phyloP scores from a whole-genome alignment of 768 basidiomycete genomes.

The Boletus insuetus region DNA sequence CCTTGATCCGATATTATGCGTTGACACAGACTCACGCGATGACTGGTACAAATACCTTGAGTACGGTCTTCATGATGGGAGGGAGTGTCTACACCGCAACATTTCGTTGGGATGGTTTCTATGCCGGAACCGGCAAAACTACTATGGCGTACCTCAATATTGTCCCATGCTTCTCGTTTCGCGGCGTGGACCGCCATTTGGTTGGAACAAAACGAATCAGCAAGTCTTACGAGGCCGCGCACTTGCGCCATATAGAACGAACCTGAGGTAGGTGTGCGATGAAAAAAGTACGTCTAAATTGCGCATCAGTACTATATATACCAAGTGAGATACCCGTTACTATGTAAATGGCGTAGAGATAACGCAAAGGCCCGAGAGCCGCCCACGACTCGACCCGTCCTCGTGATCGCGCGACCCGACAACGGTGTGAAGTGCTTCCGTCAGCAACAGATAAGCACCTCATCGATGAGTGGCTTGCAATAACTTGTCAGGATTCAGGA shows the following conservation, averaged over 20 bases:
- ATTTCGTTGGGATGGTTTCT: no score
- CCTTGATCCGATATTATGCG: no score
- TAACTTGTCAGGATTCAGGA: neutral
- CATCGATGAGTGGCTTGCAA: no score
- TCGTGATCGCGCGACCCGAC: neutral
- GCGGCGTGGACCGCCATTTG: constrained; percentile 38
- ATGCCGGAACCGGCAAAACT: no score
- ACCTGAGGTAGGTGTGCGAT: no score
- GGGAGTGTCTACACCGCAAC: no score
- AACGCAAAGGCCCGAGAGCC: neutral
- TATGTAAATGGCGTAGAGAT: constrained; percentile 1
- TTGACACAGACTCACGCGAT: no score
- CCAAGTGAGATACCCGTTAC: neutral
- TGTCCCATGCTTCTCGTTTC: constrained; percentile 55
- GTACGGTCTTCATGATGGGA: no score
- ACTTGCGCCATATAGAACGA: no score
- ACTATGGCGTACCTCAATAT: constrained; percentile 38
- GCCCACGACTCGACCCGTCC: neutral
- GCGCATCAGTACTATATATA: constrained; percentile 13
- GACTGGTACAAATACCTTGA: no score
- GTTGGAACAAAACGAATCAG: neutral
- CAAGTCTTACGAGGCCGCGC: no score
- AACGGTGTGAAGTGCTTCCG: neutral
- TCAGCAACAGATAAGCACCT: neutral
- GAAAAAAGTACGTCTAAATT: constrained; percentile 4